Percentiles rank a stretch among this genome's conserved stretches.
Conservation (phyloP, 768 basidiomycete genomes). For the Stropharia rugosoannulata region DNA sequence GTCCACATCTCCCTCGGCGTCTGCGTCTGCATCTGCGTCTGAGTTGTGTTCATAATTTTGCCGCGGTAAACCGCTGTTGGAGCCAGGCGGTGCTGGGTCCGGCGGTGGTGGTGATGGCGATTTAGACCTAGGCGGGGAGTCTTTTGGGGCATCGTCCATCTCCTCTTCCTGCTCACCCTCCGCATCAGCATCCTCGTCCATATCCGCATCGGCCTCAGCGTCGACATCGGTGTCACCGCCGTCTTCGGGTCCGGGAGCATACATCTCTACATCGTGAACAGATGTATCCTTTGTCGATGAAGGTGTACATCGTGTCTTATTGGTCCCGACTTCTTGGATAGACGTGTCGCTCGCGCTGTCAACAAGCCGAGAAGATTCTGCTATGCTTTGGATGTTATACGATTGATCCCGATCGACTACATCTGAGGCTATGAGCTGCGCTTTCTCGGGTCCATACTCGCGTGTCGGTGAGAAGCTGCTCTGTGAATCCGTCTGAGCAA, state of each 20-base stretch:
- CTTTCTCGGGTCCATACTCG: no score
- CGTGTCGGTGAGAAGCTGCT: no score
- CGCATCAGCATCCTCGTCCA: slow-evolving; percentile 16
- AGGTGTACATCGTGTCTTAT: no score
- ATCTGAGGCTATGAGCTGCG: no score
- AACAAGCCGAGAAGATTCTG: no score
- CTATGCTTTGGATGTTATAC: no score
- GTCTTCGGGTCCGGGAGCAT: not conserved
- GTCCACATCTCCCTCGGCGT: slow-evolving; percentile 36
- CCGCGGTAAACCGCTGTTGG: slow-evolving; percentile 5
- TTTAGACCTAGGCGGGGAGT: slow-evolving; percentile 13
- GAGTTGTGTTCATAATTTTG: slow-evolving; percentile 15
- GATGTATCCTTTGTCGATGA: not conserved
- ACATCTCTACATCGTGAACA: not conserved
- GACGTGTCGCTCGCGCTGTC: no score
- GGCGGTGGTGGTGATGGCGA: slow-evolving; percentile 18
- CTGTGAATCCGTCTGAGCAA: no score
- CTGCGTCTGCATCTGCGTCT: slow-evolving; percentile 30
- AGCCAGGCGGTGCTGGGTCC: slow-evolving; percentile 14
- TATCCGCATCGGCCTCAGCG: slow-evolving; percentile 20
- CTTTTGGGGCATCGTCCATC: slow-evolving; percentile 12
- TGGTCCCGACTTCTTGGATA: no score
- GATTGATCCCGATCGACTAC: no score
- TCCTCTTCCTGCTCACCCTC: slow-evolving; percentile 26
- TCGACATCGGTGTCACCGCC: slow-evolving; percentile 18